phyloP scores from a whole-genome alignment of 345 rosid genomes.

The Salix suchowensis region DNA sequence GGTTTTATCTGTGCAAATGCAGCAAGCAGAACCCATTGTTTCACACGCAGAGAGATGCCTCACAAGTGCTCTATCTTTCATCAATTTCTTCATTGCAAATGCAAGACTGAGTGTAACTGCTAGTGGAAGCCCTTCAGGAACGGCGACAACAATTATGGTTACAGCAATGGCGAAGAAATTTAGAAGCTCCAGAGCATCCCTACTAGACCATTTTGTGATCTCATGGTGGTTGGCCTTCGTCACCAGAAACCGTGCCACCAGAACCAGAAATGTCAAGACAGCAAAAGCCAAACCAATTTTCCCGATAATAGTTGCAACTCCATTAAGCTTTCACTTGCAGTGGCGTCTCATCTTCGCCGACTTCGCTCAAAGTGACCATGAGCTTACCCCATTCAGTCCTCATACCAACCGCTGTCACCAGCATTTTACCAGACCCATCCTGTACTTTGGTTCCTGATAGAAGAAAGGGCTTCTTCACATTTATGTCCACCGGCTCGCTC shows the following conservation, averaged over 20 bases:
- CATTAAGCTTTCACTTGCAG: constrained; percentile 94
- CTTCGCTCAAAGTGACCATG: constrained; percentile 77
- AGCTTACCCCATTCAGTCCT: constrained; percentile 95
- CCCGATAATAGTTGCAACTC: constrained; percentile 91
- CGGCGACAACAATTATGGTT: constrained; percentile 92
- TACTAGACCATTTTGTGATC: constrained; percentile 51
- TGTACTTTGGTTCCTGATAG: constrained; percentile 87
- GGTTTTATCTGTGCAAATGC: constrained; percentile 96
- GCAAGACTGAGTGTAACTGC: constrained; percentile 96
- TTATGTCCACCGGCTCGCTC: constrained; percentile 64
- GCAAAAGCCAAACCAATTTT: constrained; percentile 84
- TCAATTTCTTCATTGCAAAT: constrained; percentile 89
- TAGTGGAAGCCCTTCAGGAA: constrained; percentile 93
- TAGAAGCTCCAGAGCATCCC: constrained; percentile 65
- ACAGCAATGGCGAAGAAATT: constrained; percentile 86
- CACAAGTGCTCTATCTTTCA: constrained; percentile 82
- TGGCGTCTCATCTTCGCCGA: constrained; percentile 38
- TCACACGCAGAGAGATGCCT: constrained; percentile 95
- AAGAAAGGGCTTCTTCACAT: constrained; percentile 57
- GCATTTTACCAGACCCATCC: constrained; percentile 40
- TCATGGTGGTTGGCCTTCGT: constrained; percentile 44
- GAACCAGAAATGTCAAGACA: constrained; percentile 61
- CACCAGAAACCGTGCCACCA: constrained; percentile 56
- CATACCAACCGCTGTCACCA: constrained; percentile 92
- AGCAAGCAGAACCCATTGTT: constrained; percentile 92